Evolutionary conservation across 2,329 filamentous ascomycete genomes (phyloP), one percentile per base, ranked within the genome.

Genomic region (Exophiala xenobiotica): DNA sequence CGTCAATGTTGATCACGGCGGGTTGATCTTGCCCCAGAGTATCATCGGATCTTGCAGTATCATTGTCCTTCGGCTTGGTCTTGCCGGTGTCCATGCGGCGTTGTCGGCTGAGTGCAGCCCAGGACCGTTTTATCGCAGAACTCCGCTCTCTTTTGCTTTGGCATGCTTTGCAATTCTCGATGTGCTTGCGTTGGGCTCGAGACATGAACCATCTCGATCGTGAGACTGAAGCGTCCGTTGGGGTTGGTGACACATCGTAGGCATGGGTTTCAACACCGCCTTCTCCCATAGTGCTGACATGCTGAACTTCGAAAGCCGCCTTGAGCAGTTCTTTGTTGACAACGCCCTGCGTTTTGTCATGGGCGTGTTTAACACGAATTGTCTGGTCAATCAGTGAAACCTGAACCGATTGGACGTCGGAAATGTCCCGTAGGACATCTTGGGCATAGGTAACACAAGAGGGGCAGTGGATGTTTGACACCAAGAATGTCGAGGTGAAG

Each of bases 111-210:
- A 53, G 18, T 4, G 62, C 56, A 33, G 51, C 46, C 48, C 59
- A 49, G 18, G 54, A 42, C 14, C 53, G 49, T 27, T 46, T 53
- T 26, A 46, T 49, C 31, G 60, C 55, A 24, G 52, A 33, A 12
- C 58, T 63, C 39, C 61, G 60, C 29, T 62, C 55, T 42, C 66
- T 64, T 54, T 76, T 72, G 35, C 67, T 69, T 50, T 69, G 69
- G 64, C 77, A 80, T 22, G 72, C 70, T 56, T 76, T 70, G 56
- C 77, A 80, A 48, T 78, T 78, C 49, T 74, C 69, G 33, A 79
- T 65, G 57, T 80, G 73, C 46, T 65, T 65, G 24, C 55, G 65
- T 14, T 59, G 61, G 49, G 45, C 53, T 58, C 48, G 59, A 49
- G 51, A 57, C 56, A 53, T 56, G 51, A 54, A 50, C 27, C 48